phyloP scores from a whole-genome alignment of 495 filamentous ascomycete species.

The Penicillium coprophilum region DNA sequence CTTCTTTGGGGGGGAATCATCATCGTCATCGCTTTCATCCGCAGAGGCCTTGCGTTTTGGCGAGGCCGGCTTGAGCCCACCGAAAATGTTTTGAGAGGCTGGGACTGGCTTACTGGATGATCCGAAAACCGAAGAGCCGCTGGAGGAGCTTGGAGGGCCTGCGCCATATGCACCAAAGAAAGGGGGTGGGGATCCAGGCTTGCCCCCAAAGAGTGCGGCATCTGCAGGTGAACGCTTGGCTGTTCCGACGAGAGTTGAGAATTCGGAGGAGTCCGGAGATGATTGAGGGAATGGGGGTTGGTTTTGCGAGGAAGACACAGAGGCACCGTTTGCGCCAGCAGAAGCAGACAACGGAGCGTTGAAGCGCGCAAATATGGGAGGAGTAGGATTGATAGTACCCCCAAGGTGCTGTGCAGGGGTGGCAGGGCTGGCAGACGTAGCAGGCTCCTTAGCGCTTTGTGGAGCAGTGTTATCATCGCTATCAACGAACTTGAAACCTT shows the following conservation, averaged over 20 bases:
- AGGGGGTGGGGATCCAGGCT: conserved; percentile 5
- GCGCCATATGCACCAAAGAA: conserved; percentile 18
- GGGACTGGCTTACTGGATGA: conserved; percentile 24
- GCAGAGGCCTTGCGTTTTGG: conserved; percentile 23
- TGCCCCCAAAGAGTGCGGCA: not conserved
- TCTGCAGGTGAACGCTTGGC: not conserved
- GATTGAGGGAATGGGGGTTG: too few species aligned
- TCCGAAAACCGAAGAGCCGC: conserved; percentile 23
- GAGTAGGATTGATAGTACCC: not conserved
- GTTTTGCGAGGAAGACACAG: not conserved
- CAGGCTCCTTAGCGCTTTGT: conserved; percentile 11
- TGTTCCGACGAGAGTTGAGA: not conserved
- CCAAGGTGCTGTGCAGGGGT: not conserved
- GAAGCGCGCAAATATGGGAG: not conserved
- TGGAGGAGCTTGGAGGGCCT: conserved; percentile 8
- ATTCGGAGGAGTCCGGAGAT: not conserved
- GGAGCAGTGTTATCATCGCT: conserved; percentile 11
- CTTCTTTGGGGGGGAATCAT: conserved; percentile 24
- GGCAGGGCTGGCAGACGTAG: conserved; percentile 10
- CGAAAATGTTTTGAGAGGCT: conserved; percentile 58
- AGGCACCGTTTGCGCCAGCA: not conserved
- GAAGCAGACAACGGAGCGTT: not conserved
- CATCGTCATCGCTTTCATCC: conserved; percentile 27
- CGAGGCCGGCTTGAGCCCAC: conserved; percentile 44
- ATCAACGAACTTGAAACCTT: conserved; percentile 40